Conservation (phyloP, 257 asterid species). For the Anisodus tanguticus region DNA sequence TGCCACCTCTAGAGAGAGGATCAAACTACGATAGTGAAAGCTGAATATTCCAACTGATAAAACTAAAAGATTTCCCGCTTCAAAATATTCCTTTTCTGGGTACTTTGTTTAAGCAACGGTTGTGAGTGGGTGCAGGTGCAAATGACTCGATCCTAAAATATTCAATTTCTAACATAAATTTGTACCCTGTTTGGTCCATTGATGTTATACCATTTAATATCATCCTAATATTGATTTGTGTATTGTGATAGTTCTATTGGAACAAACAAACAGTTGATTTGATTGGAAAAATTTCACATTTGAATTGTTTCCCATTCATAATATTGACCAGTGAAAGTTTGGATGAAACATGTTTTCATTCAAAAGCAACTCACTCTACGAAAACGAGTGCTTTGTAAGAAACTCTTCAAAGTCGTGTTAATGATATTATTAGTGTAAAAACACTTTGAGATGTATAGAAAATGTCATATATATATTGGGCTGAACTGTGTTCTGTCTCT, state of each 20-base stretch:
- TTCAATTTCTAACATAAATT: constrained; percentile 16
- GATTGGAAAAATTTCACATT: neutral
- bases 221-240: neutral
- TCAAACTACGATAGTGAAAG: neutral
- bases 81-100: neutral
- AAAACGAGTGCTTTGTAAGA: neutral
- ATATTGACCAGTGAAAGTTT: neutral
- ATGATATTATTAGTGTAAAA: neutral
- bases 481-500: neutral
- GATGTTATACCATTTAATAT: neutral
- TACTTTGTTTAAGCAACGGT: neutral
- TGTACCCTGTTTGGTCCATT: neutral
- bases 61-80: neutral
- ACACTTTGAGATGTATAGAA: constrained; percentile 16
- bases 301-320: neutral
- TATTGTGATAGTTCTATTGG: neutral
- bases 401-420: constrained; percentile 7
- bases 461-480: neutral
- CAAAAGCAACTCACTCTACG: constrained; percentile 20
- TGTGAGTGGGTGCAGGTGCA: neutral
- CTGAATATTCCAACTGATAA: neutral
- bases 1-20: neutral
- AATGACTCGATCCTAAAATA: neutral
- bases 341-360: constrained; percentile 20
- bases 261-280: neutral